phyloP scores from a whole-genome alignment of 2,329 filamentous ascomycete genomes.

The Fulvia fulva region DNA sequence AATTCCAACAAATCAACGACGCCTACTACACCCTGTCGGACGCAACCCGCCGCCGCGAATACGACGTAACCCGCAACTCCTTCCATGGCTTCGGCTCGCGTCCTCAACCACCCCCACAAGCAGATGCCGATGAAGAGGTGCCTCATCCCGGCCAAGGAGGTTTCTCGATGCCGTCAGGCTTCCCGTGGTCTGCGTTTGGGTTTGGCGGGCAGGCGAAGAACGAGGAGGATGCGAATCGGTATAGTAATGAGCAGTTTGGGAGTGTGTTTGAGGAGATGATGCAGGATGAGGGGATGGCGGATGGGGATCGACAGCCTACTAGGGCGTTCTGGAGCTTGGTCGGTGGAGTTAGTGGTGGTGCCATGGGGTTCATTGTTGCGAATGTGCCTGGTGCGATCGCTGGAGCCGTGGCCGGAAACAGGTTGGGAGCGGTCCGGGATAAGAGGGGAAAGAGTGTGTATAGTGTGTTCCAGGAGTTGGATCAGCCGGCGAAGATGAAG shows the following conservation, averaged over 20 bases:
- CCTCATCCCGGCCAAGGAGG: slow-evolving; percentile 37
- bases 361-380: slow-evolving; percentile 89
- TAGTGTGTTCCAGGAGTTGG: slow-evolving; percentile 82
- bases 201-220: slow-evolving; percentile 49
- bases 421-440: slow-evolving; percentile 85
- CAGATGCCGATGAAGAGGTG: slow-evolving; percentile 49
- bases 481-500: slow-evolving; percentile 73
- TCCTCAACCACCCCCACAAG: slow-evolving; percentile 24
- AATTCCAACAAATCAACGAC: slow-evolving; percentile 89
- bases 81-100: slow-evolving; percentile 47
- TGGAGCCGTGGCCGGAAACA: slow-evolving; percentile 86
- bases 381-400: slow-evolving; percentile 87
- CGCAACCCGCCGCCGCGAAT: slow-evolving; percentile 69
- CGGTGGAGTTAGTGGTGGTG: slow-evolving; percentile 80
- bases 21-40: slow-evolving; percentile 92
- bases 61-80: slow-evolving; percentile 65
- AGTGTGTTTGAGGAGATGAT: slow-evolving; percentile 56
- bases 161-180: slow-evolving; percentile 46
- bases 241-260: slow-evolving; percentile 79
- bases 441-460: slow-evolving; percentile 93
- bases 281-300: slow-evolving; percentile 62
- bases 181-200: slow-evolving; percentile 73
- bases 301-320: slow-evolving; percentile 59
- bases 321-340: slow-evolving; percentile 81
- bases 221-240: slow-evolving; percentile 42